Conservation (phyloP, 2,329 filamentous ascomycete species). For the Lasiodiplodia sp. region DNA sequence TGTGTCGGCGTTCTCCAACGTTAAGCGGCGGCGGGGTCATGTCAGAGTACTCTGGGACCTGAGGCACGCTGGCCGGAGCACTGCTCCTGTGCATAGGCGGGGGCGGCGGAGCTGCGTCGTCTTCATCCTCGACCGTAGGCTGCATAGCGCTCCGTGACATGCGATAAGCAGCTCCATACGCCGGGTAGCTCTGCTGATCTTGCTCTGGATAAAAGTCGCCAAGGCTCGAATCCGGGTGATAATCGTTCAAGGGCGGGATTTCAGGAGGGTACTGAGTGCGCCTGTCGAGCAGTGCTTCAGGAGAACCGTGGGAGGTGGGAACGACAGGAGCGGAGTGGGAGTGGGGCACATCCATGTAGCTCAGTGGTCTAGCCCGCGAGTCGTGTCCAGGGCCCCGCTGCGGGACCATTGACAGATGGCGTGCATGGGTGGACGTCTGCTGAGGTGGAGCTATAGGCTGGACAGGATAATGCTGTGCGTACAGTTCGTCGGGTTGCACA, state of each 20-base stretch:
- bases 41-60: constrained; percentile 36
- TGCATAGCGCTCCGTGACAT: constrained; percentile 61
- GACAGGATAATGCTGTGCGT: constrained; percentile 14
- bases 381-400: constrained; percentile 40
- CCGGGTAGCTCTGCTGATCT: constrained; percentile 22
- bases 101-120: constrained; percentile 57
- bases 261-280: constrained; percentile 27
- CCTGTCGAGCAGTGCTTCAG: constrained; percentile 16
- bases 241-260: constrained; percentile 13
- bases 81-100: constrained; percentile 48
- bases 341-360: constrained; percentile 47
- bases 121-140: constrained; percentile 69
- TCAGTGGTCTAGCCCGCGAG: constrained; percentile 38
- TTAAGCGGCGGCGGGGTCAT: constrained; percentile 44
- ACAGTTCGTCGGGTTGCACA: constrained; percentile 8
- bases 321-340: constrained; percentile 52
- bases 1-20: constrained; percentile 43
- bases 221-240: constrained; percentile 2
- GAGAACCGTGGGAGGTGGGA: constrained; percentile 30
- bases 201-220: constrained; percentile 10
- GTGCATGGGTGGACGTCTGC: constrained; percentile 17
- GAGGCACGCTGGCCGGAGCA: constrained; percentile 35
- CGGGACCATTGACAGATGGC: constrained; percentile 25
- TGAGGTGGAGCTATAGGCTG: constrained; percentile 22
- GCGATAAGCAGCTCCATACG: constrained; percentile 44